phyloP scores from a whole-genome alignment of 2,329 filamentous ascomycete genomes.

The Hypoxylon sp. region DNA sequence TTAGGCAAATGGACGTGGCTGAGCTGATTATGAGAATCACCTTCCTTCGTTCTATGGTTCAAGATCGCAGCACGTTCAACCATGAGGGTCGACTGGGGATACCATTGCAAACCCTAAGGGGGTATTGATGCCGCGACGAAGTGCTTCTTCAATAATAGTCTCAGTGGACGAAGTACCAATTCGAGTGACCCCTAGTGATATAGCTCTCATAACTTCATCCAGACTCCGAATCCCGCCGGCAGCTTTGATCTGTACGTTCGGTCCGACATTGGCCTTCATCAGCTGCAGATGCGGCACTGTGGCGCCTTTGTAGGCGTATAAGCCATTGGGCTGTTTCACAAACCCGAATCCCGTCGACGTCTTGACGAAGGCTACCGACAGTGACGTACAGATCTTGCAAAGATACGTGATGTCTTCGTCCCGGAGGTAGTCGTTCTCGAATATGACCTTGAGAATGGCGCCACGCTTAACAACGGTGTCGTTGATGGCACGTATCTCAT shows the following conservation, averaged over 20 bases:
- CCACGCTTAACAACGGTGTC: constrained; percentile 60
- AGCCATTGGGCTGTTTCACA: constrained; percentile 66
- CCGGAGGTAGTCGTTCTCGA: constrained; percentile 71
- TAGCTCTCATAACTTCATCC: constrained; percentile 69
- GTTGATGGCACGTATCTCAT: constrained; percentile 68
- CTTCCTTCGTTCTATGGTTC: background rate
- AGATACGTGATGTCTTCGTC: constrained; percentile 65
- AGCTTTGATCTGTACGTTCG: constrained; percentile 69
- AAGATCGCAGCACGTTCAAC: background rate
- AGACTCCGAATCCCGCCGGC: constrained; percentile 70
- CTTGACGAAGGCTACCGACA: constrained; percentile 71
- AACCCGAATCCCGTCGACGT: constrained; percentile 74
- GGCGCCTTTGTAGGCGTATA: constrained; percentile 68
- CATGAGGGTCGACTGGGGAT: constrained; percentile 12
- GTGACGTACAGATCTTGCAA: constrained; percentile 67
- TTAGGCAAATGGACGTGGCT: background rate
- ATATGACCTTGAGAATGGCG: constrained; percentile 71
- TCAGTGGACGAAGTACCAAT: constrained; percentile 70
- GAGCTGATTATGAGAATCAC: background rate
- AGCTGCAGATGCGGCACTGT: constrained; percentile 66
- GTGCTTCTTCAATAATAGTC: constrained; percentile 69
- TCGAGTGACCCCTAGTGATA: constrained; percentile 67
- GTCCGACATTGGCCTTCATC: constrained; percentile 64
- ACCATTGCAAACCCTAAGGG: constrained; percentile 29
- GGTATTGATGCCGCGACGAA: constrained; percentile 53